Evolutionary conservation across 2,329 filamentous ascomycete species (phyloP).

Genomic region (Epichloe brachyelytri): DNA sequence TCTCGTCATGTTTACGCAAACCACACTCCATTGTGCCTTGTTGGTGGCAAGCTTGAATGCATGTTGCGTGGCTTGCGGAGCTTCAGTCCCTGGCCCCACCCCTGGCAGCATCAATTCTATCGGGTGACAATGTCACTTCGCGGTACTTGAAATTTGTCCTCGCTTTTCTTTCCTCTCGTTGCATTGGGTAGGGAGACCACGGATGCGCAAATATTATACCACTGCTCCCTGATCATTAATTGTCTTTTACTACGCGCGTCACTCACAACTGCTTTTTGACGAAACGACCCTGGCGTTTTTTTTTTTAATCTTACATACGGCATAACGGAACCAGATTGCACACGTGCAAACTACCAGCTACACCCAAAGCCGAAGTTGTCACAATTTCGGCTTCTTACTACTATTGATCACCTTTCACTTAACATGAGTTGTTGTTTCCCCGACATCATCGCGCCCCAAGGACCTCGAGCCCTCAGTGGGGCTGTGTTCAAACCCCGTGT

Average conservation of each 20-base stretch:
- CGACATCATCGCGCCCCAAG: background rate
- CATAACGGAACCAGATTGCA: background rate
- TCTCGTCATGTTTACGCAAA: background rate
- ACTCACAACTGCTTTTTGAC: background rate
- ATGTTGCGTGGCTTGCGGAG: background rate
- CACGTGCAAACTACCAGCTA: background rate
- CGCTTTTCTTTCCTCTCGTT: constrained; percentile 3
- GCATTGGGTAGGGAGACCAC: constrained; percentile 4
- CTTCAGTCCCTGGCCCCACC: background rate
- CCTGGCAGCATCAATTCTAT: background rate
- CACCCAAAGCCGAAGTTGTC: background rate
- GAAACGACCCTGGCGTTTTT: constrained; percentile 8
- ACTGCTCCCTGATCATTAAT: background rate
- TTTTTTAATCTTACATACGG: background rate
- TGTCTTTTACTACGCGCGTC: background rate
- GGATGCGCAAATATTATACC: constrained; percentile 4
- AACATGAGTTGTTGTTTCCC: background rate
- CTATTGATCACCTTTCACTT: background rate
- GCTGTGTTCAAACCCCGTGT: background rate
- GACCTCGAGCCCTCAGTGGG: background rate
- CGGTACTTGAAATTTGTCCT: background rate
- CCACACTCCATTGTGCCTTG: background rate
- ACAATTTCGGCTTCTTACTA: background rate
- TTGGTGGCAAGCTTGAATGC: background rate
- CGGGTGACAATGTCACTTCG: background rate